Percentiles rank a stretch among this genome's conserved stretches.
phyloP scores from a whole-genome alignment of 2,329 filamentous ascomycete species.

The Coniochaeta ligniaria region DNA sequence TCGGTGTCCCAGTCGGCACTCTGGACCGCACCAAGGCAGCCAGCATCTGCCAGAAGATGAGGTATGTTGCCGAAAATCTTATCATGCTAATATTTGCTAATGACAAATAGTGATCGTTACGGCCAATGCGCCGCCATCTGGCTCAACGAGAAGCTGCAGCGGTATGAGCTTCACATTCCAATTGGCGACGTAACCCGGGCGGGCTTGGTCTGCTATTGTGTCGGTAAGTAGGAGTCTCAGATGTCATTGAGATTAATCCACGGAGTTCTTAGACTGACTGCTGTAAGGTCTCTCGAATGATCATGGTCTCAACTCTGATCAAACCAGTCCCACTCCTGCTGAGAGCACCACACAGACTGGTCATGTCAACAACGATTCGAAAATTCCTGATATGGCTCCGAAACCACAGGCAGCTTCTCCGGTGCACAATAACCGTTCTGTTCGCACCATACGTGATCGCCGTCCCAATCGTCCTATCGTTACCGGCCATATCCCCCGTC shows the following conservation, averaged over 20 bases:
- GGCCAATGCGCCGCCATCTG: background rate
- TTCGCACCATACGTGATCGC: background rate
- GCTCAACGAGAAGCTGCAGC: background rate
- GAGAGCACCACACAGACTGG: background rate
- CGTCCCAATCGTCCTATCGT: background rate
- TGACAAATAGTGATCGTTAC: background rate
- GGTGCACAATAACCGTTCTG: background rate
- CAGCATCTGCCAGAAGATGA: background rate
- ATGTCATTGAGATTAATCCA: background rate
- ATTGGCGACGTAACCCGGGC: background rate
- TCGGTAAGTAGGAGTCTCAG: background rate
- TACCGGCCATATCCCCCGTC: constrained; percentile 16
- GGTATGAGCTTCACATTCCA: background rate
- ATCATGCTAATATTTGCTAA: background rate
- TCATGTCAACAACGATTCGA: background rate
- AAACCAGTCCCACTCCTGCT: background rate
- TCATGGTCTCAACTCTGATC: background rate
- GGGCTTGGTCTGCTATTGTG: background rate
- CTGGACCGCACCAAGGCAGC: background rate
- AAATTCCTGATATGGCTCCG: background rate
- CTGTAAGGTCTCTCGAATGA: background rate
- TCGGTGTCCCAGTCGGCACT: background rate
- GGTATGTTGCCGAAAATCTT: background rate
- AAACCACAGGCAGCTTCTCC: background rate
- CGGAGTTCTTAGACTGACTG: background rate